phyloP scores from a whole-genome alignment of 805 yeast genomes.

The Cephaloascus fragrans region DNA sequence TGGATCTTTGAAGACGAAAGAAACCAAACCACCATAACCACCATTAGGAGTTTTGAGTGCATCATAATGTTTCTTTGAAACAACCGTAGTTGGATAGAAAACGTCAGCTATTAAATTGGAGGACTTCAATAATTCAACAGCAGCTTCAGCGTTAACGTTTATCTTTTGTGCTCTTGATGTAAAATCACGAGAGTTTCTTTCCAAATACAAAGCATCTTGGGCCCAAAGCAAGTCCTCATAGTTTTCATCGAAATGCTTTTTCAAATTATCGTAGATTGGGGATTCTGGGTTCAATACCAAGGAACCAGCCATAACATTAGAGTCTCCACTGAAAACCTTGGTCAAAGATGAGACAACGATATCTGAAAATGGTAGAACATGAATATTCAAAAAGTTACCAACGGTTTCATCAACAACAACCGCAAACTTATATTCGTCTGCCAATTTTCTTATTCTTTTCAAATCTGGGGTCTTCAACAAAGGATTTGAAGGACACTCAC shows the following conservation, averaged over 20 bases:
- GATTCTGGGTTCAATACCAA: conserved; percentile 67
- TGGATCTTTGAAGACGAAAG: conserved; percentile 58
- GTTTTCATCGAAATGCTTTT: conserved; percentile 36
- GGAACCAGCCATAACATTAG: conserved; percentile 93
- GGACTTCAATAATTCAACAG: conserved; percentile 41
- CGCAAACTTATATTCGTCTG: conserved; percentile 63
- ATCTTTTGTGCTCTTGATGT: conserved; percentile 37
- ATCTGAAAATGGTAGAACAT: conserved; percentile 77
- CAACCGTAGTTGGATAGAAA: conserved; percentile 58
- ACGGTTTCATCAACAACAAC: conserved; percentile 91
- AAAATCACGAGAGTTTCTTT: conserved; percentile 89
- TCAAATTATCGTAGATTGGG: conserved; percentile 36
- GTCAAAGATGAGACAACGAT: conserved; percentile 81
- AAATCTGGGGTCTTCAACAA: conserved; percentile 78
- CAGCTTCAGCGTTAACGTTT: conserved; percentile 28
- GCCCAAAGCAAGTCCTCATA: conserved; percentile 80
- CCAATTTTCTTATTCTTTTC: conserved; percentile 48
- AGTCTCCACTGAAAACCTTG: conserved; percentile 88
- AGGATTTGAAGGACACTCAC: conserved; percentile 97
- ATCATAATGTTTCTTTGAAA: conserved; percentile 59
- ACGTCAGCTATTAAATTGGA: conserved; percentile 50
- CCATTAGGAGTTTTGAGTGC: conserved; percentile 55
- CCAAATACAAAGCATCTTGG: conserved; percentile 87
- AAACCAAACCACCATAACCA: conserved; percentile 84
- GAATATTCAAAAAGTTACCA: conserved; percentile 81